Conservation (phyloP, 495 filamentous ascomycete genomes). For the Amorphotheca resinae region DNA sequence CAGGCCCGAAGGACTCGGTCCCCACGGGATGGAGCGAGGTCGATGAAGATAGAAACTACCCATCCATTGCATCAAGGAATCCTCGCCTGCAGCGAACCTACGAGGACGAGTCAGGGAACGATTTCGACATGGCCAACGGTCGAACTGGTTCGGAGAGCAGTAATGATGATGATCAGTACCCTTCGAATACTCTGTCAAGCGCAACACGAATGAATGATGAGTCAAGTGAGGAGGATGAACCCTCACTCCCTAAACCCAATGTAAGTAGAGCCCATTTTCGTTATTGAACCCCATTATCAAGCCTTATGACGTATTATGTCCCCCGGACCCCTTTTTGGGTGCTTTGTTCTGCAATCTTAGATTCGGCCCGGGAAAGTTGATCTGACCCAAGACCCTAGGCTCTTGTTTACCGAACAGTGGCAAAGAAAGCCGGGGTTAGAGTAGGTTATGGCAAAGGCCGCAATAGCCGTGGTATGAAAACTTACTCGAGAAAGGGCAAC, state of each 20-base stretch:
- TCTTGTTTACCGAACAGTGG: constrained; percentile 18
- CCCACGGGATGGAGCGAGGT: constrained; percentile 53
- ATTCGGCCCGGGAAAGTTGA: neutral
- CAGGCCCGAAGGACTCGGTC: constrained; percentile 37
- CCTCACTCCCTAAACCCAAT: constrained; percentile 17
- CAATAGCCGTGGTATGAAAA: constrained; percentile 13
- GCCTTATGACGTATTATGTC: too few species aligned
- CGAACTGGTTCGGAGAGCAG: constrained; percentile 22
- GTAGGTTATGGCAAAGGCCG: constrained; percentile 17
- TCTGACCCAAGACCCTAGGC: constrained; percentile 20
- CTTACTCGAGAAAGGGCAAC: constrained; percentile 23
- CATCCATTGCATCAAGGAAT: constrained; percentile 42
- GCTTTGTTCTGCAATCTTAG: too few species aligned
- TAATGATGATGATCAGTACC: constrained; percentile 3
- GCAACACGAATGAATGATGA: constrained; percentile 39
- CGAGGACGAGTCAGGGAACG: constrained; percentile 16
- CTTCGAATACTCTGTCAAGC: neutral
- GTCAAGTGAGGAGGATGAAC: constrained; percentile 35
- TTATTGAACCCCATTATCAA: too few species aligned
- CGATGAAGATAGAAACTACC: constrained; percentile 41
- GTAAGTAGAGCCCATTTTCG: constrained; percentile 4
- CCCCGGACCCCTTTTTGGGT: neutral
- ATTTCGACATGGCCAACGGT: constrained; percentile 18
- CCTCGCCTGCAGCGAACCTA: constrained; percentile 20
- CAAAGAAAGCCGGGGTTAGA: constrained; percentile 10